phyloP scores from a whole-genome alignment of 106 monocot genomes.

The Narthecium ossifragum region DNA sequence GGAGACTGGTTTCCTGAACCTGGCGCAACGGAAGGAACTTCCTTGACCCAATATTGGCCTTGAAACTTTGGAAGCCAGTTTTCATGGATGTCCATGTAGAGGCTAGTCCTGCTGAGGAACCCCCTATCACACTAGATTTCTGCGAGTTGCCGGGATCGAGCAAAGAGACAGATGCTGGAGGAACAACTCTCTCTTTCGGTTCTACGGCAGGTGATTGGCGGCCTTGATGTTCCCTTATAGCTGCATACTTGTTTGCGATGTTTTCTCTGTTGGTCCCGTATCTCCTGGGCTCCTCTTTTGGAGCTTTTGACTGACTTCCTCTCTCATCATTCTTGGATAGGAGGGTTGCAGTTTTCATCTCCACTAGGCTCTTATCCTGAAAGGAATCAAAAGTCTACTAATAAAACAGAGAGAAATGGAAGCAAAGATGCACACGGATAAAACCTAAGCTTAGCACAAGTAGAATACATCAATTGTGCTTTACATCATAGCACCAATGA shows the following conservation, averaged over 20 bases:
- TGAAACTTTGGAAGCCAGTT: conserved; percentile 66
- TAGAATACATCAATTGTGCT: too few relatives aligned
- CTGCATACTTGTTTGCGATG: conserved; percentile 63
- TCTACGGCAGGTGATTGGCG: conserved; percentile 8
- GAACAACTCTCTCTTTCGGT: conserved; percentile 29
- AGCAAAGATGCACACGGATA: too few relatives aligned
- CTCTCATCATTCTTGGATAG: conserved; percentile 26
- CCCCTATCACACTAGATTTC: conserved; percentile 6
- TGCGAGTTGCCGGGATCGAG: conserved; percentile 33
- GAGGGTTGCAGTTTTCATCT: conserved; percentile 24
- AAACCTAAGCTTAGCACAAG: too few relatives aligned
- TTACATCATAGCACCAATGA: too few relatives aligned
- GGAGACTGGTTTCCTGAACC: conserved; percentile 18
- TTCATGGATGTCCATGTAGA: conserved; percentile 87
- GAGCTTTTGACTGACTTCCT: conserved; percentile 19
- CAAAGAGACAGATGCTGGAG: conserved; percentile 60
- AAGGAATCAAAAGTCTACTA: neutral
- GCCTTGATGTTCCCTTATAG: conserved; percentile 45
- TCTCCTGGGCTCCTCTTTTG: conserved; percentile 28
- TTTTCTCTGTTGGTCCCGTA: conserved; percentile 41
- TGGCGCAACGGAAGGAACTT: conserved; percentile 71
- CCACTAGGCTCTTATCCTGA: conserved; percentile 45
- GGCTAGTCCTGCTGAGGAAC: conserved; percentile 35
- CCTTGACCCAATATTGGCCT: conserved; percentile 54
- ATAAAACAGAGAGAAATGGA: neutral